phyloP scores from a whole-genome alignment of 495 filamentous ascomycete species.

The Astrocystis sublimbata region DNA sequence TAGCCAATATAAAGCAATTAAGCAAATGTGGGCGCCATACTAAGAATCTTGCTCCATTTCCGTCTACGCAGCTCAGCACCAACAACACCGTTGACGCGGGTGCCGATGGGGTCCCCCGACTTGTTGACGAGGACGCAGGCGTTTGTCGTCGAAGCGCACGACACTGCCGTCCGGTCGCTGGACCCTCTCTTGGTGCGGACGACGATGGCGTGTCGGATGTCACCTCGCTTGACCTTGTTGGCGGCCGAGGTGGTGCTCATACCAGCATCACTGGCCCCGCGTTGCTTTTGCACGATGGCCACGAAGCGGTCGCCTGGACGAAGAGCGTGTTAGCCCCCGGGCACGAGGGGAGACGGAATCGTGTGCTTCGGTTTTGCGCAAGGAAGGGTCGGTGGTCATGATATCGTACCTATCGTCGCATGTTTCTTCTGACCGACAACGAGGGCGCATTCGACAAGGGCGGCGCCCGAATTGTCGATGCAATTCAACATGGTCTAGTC shows the following conservation, averaged over 20 bases:
- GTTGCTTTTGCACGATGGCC: constrained; percentile 95
- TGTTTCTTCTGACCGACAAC: constrained; percentile 87
- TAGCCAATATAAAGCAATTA: constrained; percentile 44
- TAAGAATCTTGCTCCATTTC: constrained; percentile 97
- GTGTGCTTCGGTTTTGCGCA: not conserved
- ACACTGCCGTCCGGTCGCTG: constrained; percentile 84
- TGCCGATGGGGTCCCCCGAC: constrained; percentile 91
- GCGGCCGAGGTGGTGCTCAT: constrained; percentile 63
- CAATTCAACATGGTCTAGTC: constrained; percentile 92
- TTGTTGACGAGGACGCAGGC: constrained; percentile 98
- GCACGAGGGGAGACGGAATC: not conserved
- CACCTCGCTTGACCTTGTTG: constrained; percentile 92
- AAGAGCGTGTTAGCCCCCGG: not conserved
- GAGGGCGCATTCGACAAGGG: constrained; percentile 93
- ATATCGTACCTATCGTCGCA: constrained; percentile 79
- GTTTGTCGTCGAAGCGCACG: constrained; percentile 92
- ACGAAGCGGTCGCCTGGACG: constrained; percentile 89
- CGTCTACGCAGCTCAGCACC: constrained; percentile 82
- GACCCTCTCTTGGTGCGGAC: constrained; percentile 84
- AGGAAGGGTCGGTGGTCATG: not conserved
- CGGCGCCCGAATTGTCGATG: constrained; percentile 99
- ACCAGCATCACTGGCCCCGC: constrained; percentile 56
- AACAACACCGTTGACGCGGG: constrained; percentile 86
- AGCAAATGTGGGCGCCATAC: constrained; percentile 89
- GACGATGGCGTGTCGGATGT: constrained; percentile 94